Evolutionary conservation across 169 alveolate species (phyloP).

Genomic region (Plasmodium inui): DNA sequence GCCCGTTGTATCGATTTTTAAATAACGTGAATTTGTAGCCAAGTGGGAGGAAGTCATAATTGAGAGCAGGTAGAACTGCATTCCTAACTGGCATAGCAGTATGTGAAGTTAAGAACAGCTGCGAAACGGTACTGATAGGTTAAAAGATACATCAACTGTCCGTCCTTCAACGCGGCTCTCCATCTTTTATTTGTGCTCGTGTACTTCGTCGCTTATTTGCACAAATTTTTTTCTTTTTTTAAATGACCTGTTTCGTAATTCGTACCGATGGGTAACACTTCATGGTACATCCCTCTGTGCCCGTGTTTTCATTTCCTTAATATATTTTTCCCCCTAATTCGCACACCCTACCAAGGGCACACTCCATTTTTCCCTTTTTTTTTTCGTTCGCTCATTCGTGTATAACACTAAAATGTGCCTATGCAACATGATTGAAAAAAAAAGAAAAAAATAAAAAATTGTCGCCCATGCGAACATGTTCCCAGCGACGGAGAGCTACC

Average conservation of each 20-base stretch:
- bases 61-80: background rate
- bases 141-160: background rate
- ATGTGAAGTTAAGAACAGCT: background rate
- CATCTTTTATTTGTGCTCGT: background rate
- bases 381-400: background rate
- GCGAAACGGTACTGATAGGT: background rate
- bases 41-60: background rate
- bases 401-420: background rate
- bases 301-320: background rate
- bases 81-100: background rate
- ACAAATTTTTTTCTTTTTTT: background rate
- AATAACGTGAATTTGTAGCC: conserved; percentile 35
- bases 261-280: background rate
- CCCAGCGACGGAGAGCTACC: background rate
- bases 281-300: background rate
- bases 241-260: background rate
- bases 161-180: background rate
- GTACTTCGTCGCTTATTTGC: background rate
- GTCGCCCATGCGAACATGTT: background rate
- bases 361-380: background rate
- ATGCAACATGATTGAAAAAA: background rate
- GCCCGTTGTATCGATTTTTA: conserved; percentile 29
- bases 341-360: background rate
- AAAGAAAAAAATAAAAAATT: background rate
- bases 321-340: background rate